Conservation (phyloP, 2,329 filamentous ascomycete species). For the Colletotrichum zoysiae region DNA sequence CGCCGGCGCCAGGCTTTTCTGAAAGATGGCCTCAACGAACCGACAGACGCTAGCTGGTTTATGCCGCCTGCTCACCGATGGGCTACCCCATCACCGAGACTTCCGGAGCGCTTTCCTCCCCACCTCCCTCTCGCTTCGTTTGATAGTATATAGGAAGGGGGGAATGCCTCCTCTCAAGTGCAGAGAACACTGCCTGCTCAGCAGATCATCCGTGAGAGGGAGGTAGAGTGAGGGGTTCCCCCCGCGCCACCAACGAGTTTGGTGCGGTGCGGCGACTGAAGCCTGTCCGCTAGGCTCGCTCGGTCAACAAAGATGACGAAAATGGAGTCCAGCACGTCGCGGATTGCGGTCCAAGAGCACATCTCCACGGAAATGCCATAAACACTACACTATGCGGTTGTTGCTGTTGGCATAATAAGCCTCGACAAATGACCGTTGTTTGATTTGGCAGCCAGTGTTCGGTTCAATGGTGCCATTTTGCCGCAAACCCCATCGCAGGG, state of each 20-base stretch:
- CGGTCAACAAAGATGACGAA: slow-evolving; percentile 2
- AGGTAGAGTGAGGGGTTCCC: slow-evolving; percentile 30
- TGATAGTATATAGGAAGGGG: not conserved
- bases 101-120: slow-evolving; percentile 25
- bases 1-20: slow-evolving; percentile 13
- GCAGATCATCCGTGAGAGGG: slow-evolving; percentile 8
- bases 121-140: slow-evolving; percentile 3
- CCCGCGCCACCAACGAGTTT: slow-evolving; percentile 28
- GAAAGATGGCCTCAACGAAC: not conserved
- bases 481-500: slow-evolving; percentile 5
- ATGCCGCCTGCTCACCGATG: slow-evolving; percentile 21
- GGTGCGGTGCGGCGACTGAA: slow-evolving; percentile 6
- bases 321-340: slow-evolving; percentile 13
- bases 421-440: slow-evolving; percentile 22
- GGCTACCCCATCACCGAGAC: slow-evolving; percentile 24
- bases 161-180: slow-evolving; percentile 2
- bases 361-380: slow-evolving; percentile 1
- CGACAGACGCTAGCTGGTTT: slow-evolving; percentile 20
- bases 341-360: not conserved
- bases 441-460: slow-evolving; percentile 23
- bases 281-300: slow-evolving; percentile 6
- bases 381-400: not conserved
- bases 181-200: slow-evolving; percentile 11
- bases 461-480: slow-evolving; percentile 11
- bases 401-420: not conserved